phyloP scores from a whole-genome alignment of 1,284 basidiomycete species.

The Pseudozyma hubeiensis region DNA sequence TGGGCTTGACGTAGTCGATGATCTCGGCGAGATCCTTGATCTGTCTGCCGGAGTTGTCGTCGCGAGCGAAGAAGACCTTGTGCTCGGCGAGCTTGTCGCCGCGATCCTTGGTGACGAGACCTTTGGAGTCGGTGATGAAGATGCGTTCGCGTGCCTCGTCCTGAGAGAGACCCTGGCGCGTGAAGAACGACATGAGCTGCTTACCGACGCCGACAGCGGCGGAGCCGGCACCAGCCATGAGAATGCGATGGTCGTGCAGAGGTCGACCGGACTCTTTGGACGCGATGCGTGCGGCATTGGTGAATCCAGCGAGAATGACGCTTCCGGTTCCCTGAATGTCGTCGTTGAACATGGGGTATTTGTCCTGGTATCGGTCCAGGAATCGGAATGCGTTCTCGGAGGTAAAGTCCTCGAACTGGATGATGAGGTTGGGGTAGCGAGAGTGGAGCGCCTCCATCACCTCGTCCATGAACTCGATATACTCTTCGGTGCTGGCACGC shows the following conservation, averaged over 20 bases:
- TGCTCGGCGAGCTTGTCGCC: conserved; percentile 62
- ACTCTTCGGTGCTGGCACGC: conserved; percentile 67
- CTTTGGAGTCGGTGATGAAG: conserved; percentile 67
- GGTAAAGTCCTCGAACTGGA: conserved; percentile 81
- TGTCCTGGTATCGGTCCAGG: conserved; percentile 65
- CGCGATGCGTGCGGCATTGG: conserved; percentile 85
- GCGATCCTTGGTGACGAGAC: conserved; percentile 65
- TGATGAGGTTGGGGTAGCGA: conserved; percentile 78
- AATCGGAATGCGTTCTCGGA: conserved; percentile 67
- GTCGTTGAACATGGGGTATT: conserved; percentile 75
- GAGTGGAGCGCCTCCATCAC: conserved; percentile 79
- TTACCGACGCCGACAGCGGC: conserved; percentile 79
- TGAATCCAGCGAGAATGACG: conserved; percentile 89
- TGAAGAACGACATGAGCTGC: conserved; percentile 67
- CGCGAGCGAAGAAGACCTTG: conserved; percentile 64
- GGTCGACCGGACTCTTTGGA: conserved; percentile 78
- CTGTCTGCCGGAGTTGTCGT: conserved; percentile 63
- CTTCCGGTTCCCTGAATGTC: conserved; percentile 76
- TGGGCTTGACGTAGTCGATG: conserved; percentile 86
- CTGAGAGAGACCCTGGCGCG: conserved; percentile 56
- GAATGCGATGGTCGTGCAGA: conserved; percentile 82
- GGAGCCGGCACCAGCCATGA: conserved; percentile 90
- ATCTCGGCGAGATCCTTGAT: conserved; percentile 77
- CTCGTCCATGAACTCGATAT: conserved; percentile 84
- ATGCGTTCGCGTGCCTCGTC: conserved; percentile 64